These are phyloP conservation scores for Alternaria rosae DNA, from an alignment of 2,329 filamentous ascomycete species.

Conservation along the genomic window DNA sequence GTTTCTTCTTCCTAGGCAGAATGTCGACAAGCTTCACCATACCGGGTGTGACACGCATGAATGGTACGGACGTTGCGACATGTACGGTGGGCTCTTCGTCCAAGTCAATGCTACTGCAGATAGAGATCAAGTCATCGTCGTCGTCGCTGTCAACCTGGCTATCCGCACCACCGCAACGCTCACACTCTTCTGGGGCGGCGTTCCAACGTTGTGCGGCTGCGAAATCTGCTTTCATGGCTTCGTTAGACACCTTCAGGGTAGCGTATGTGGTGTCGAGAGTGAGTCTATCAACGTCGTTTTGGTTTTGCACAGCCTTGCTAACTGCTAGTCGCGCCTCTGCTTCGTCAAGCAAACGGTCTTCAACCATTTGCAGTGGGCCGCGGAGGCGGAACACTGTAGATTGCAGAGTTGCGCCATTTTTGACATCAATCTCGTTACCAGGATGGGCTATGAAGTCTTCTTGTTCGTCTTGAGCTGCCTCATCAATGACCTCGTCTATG, in stretches of 20 bases:
- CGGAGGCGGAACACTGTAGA: constrained; percentile 5
- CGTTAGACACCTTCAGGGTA: constrained; percentile 18
- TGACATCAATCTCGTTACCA: constrained; percentile 8
- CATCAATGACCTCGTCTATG: constrained; percentile 8
- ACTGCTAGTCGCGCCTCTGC: constrained; percentile 17
- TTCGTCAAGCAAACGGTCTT: constrained; percentile 32
- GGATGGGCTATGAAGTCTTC: constrained; percentile 6
- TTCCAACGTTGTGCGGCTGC: not conserved
- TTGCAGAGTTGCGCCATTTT: not conserved
- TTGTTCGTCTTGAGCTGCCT: not conserved
- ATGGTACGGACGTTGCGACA: constrained; percentile 16
- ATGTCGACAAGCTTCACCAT: constrained; percentile 34
- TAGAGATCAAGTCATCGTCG: constrained; percentile 17
- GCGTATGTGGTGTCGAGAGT: constrained; percentile 16
- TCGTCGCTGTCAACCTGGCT: constrained; percentile 18
- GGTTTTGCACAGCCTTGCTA: not conserved
- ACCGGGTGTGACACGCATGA: constrained; percentile 22
- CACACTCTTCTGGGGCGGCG: not conserved
- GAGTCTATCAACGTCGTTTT: constrained; percentile 14
- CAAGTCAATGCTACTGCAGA: constrained; percentile 26
- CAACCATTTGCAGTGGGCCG: constrained; percentile 31
- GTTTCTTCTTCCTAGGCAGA: constrained; percentile 18
- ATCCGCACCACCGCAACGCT: not conserved
- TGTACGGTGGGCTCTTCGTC: constrained; percentile 30
- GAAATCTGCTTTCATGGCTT: constrained; percentile 18